Evolutionary conservation across 495 filamentous ascomycete genomes (phyloP), one percentile per base, ranked within the genome.

Genomic region (Haplographium delicatum): DNA sequence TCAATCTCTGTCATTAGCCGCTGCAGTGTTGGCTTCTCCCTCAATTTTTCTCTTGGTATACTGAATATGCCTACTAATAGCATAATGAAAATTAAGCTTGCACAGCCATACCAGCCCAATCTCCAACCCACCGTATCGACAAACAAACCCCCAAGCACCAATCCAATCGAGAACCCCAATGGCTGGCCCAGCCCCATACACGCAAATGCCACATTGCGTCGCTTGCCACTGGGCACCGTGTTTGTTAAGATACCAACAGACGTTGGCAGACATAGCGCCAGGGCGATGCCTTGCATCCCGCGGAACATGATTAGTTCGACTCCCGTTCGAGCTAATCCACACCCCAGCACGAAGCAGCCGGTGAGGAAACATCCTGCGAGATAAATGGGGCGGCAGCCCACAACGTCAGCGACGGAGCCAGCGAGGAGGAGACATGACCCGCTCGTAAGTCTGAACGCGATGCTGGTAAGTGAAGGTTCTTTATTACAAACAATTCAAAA

Each of bases 141-240:
- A 33, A 82, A 72, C 5, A 79, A 46, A 16, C 79, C 78, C 16
- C 72, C 74, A 4, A 81, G 58, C 0, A 82, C 68, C 7, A 82
- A 59, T 0, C 79, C 78, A 5, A 78, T 24, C 0, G 70, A 69
- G 58, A 77, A 82, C 1, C 78, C 79, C 19, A 81, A 38, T 0
- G 72, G 73, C 46, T 71, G 68, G 3, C 68, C 71, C 1, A 73
- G 53, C 0, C 78, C 79, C 10, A 78, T 45, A 31, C 63, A 68
- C 0, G 72, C 69, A 49, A 81, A 80, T 0, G 63, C 77, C 0
- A 80, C 51, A 44, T 81, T 84, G 5, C 80, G 60, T 26, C 53
- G 40, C 24, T 64, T 61, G 0, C 79, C 79, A 13, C 45, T 46
- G 0, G 68, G 66, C 37, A 78, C 62, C 0, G 68, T 57, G n/a